A percentile compares a stretch with the other conserved stretches of the same genome.
Evolutionary conservation across 768 basidiomycete species (phyloP).

Genomic region (Erythrobasidium yunnanense): DNA sequence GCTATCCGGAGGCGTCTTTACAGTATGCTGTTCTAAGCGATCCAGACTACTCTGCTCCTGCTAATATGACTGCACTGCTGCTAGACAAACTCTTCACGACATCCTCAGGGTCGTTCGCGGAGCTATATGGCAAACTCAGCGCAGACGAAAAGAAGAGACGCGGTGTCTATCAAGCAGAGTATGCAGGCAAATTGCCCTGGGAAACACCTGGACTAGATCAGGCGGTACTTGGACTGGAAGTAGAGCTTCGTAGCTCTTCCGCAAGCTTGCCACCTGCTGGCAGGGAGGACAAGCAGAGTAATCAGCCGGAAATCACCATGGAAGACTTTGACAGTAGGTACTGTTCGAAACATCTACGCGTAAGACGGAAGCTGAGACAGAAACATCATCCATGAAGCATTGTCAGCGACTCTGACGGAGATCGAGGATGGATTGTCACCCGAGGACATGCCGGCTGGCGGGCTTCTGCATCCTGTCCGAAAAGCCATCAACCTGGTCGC

Average conservation of each 20-base stretch:
- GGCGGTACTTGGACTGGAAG: slow-evolving; percentile 49
- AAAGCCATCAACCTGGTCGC: slow-evolving; percentile 57
- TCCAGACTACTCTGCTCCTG: slow-evolving; percentile 3
- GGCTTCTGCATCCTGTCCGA: slow-evolving; percentile 47
- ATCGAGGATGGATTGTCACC: slow-evolving; percentile 31
- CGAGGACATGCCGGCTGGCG: slow-evolving; percentile 16
- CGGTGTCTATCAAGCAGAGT: slow-evolving; percentile 70
- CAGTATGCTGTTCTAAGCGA: slow-evolving; percentile 49
- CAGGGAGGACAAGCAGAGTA: slow-evolving; percentile 24
- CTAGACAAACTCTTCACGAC: slow-evolving; percentile 57
- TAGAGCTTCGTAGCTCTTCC: slow-evolving; percentile 50
- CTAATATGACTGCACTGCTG: not conserved
- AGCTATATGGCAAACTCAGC: slow-evolving; percentile 75
- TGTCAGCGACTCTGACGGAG: slow-evolving; percentile 35
- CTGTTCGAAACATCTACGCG: too few species aligned
- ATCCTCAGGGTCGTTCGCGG: slow-evolving; percentile 65
- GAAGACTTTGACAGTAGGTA: slow-evolving; percentile 63
- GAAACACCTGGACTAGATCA: slow-evolving; percentile 55
- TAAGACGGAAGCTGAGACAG: not conserved
- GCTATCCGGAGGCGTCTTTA: slow-evolving; percentile 85
- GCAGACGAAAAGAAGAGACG: slow-evolving; percentile 70
- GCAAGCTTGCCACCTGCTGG: not conserved
- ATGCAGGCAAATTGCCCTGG: slow-evolving; percentile 77
- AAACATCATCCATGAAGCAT: slow-evolving; percentile 31
- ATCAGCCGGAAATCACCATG: slow-evolving; percentile 49